Conservation (phyloP, 148 eudicot species). For the Hydrangea macrophylla region DNA sequence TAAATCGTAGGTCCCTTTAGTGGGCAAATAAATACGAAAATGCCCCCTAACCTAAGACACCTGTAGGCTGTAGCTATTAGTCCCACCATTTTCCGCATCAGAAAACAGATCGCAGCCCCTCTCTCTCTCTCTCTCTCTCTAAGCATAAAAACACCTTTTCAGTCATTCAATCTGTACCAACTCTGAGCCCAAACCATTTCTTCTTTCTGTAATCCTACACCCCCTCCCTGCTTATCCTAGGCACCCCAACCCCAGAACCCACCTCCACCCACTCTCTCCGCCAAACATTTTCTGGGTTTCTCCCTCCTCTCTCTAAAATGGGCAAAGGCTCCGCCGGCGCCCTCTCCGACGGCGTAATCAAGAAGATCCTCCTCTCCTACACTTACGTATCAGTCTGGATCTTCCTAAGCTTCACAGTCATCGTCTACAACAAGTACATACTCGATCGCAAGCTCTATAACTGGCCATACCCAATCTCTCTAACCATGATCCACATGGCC, state of each 20-base stretch:
- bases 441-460: conserved; percentile 18
- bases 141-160: neutral
- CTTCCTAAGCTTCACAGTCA: conserved; percentile 21
- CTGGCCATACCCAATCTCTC: conserved; percentile 21
- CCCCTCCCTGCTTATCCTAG: neutral
- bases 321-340: conserved; percentile 11
- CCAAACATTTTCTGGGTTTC: too few species aligned
- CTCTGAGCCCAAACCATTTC: neutral
- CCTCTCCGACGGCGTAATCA: conserved; percentile 1
- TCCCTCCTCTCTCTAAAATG: neutral
- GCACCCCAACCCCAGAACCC: neutral
- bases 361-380: conserved; percentile 21
- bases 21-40: too few species aligned
- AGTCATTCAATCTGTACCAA: neutral
- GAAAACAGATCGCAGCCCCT: too few species aligned
- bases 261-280: neutral
- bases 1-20: too few species aligned
- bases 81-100: too few species aligned
- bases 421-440: conserved; percentile 22
- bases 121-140: neutral
- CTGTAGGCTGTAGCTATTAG: too few species aligned
- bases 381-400: conserved; percentile 18
- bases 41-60: too few species aligned
- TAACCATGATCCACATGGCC: conserved; percentile 23
- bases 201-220: neutral